These are phyloP conservation scores for Lichtheimia corymbifera DNA, from an alignment of 371 early-diverging fungal genomes.

Conservation along the genomic window DNA sequence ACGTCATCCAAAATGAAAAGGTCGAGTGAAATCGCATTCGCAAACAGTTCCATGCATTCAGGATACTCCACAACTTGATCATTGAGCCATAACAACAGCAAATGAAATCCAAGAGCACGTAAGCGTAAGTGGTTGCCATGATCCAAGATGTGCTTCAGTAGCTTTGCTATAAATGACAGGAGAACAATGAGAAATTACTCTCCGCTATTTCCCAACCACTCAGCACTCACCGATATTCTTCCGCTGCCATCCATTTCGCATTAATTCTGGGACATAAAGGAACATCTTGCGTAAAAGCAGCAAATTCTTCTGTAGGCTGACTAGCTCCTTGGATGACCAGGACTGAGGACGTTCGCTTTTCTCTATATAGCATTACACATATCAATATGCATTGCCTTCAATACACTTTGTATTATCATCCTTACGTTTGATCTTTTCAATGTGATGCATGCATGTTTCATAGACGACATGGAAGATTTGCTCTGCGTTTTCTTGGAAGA, in stretches of 20 bases:
- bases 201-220: background rate
- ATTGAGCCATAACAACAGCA: constrained; percentile 75
- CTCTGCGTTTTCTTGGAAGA: constrained; percentile 79
- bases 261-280: constrained; percentile 65
- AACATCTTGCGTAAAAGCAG: constrained; percentile 70
- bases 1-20: constrained; percentile 66
- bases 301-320: constrained; percentile 64
- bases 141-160: constrained; percentile 55
- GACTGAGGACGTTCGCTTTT: constrained; percentile 50
- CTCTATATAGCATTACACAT: constrained; percentile 16
- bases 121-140: constrained; percentile 71
- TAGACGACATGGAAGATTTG: constrained; percentile 69
- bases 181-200: background rate
- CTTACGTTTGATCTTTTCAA: constrained; percentile 76
- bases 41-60: constrained; percentile 65
- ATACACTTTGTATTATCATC: too few species aligned
- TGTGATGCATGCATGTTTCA: constrained; percentile 70
- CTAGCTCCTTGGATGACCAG: constrained; percentile 67
- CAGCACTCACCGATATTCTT: constrained; percentile 53
- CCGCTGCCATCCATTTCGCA: constrained; percentile 76
- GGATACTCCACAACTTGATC: constrained; percentile 63
- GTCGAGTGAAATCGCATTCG: constrained; percentile 67
- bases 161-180: constrained; percentile 33
- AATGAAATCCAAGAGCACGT: constrained; percentile 72
- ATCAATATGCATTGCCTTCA: background rate